These are phyloP conservation scores for Nematocida sp. DNA, from an alignment of 371 early-diverging fungal genomes.

Conservation along the genomic window DNA sequence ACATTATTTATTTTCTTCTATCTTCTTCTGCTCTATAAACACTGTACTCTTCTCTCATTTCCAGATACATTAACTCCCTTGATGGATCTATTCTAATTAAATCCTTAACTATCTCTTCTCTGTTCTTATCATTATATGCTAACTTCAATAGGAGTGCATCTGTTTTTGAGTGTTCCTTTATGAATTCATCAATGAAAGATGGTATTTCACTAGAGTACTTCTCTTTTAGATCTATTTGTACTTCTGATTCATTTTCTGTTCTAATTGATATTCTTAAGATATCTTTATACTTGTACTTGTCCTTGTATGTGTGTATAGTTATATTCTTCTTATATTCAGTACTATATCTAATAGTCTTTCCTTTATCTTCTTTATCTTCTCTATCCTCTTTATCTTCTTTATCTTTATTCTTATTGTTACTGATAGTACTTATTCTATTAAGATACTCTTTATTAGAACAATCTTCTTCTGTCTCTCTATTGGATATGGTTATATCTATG, in stretches of 20 bases:
- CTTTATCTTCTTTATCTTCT: conserved; percentile 7
- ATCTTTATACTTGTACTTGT: neutral
- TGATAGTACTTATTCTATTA: too few relatives aligned
- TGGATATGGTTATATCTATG: conserved; percentile 2
- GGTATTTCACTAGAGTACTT: neutral
- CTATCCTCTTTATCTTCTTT: too few relatives aligned
- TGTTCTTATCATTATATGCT: conserved; percentile 20
- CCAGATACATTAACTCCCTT: conserved; percentile 40
- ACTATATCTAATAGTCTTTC: neutral
- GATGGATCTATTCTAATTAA: conserved; percentile 32
- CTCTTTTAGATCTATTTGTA: conserved; percentile 9
- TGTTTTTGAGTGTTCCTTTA: conserved; percentile 6
- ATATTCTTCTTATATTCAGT: neutral
- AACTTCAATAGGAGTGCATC: conserved; percentile 15
- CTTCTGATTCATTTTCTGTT: neutral
- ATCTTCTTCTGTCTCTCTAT: too few relatives aligned
- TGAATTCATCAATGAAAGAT: conserved; percentile 15
- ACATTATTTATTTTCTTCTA: too few relatives aligned
- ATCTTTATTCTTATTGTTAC: too few relatives aligned
- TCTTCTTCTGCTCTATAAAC: neutral
- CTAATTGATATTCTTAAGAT: neutral
- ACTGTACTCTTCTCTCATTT: conserved; percentile 3
- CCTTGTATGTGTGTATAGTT: neutral
- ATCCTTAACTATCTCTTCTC: conserved; percentile 14
- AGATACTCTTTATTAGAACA: too few relatives aligned